A percentile compares a stretch with the other conserved stretches of the same genome.
Conservation (phyloP, 768 basidiomycete genomes). For the Atractiella rhizophila region DNA sequence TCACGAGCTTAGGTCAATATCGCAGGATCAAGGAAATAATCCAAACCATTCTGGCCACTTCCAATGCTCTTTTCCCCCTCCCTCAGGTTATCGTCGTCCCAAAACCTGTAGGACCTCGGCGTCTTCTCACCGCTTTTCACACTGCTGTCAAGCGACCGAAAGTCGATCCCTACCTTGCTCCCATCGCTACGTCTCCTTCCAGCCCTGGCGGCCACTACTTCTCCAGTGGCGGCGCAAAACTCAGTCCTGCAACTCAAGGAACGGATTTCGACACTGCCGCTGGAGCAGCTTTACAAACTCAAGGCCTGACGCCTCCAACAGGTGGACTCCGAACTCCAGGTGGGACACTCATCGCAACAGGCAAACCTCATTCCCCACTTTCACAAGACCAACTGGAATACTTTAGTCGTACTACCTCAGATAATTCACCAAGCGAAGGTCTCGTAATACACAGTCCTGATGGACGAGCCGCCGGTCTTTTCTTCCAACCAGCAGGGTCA, state of each 20-base stretch:
- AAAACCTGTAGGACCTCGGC: constrained; percentile 83
- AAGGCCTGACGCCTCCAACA: background rate
- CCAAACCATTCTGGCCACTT: constrained; percentile 34
- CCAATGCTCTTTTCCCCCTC: constrained; percentile 24
- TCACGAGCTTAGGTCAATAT: constrained; percentile 72
- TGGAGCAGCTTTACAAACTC: background rate
- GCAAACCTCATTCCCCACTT: constrained; percentile 17
- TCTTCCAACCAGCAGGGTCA: constrained; percentile 46
- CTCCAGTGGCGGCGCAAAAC: constrained; percentile 17
- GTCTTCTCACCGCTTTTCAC: constrained; percentile 72
- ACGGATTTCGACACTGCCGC: constrained; percentile 11
- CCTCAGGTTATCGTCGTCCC: constrained; percentile 92
- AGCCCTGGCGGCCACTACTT: constrained; percentile 41
- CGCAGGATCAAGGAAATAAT: constrained; percentile 64
- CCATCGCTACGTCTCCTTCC: constrained; percentile 77
- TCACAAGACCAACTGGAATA: constrained; percentile 20
- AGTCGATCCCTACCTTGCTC: constrained; percentile 71
- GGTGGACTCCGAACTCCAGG: background rate
- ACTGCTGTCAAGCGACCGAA: constrained; percentile 64
- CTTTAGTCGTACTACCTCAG: background rate
- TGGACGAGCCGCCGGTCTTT: constrained; percentile 80
- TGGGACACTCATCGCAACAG: background rate
- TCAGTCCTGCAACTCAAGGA: constrained; percentile 21
- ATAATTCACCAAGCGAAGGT: constrained; percentile 46
- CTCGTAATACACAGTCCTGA: constrained; percentile 77